A percentile compares a stretch with the other conserved stretches of the same genome.
Conservation (phyloP, 1,284 basidiomycete genomes). For the Schizopora paradoxa region DNA sequence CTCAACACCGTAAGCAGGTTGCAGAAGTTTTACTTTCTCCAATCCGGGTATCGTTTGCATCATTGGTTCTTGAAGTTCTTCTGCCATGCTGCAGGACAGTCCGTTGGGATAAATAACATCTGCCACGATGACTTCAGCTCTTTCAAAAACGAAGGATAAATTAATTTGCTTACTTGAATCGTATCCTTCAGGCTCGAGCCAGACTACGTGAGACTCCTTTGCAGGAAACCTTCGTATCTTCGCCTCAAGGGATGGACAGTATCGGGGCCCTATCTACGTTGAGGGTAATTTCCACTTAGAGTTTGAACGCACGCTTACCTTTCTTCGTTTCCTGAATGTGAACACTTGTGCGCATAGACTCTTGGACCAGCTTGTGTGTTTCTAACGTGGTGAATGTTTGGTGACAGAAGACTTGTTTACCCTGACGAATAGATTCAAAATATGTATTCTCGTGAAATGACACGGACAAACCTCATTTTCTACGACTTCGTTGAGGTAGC, state of each 20-base stretch:
- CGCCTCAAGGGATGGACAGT: constrained; percentile 87
- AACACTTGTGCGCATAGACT: constrained; percentile 70
- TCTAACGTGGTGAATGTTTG: constrained; percentile 66
- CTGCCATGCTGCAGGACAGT: constrained; percentile 80
- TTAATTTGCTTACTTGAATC: constrained; percentile 56
- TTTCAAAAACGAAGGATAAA: not conserved
- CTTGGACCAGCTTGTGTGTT: constrained; percentile 70
- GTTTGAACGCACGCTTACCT: constrained; percentile 36
- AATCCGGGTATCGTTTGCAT: constrained; percentile 80
- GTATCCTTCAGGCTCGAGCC: constrained; percentile 90
- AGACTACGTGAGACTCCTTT: constrained; percentile 70
- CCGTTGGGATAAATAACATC: constrained; percentile 88
- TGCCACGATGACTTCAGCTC: constrained; percentile 21
- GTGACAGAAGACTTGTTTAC: constrained; percentile 70
- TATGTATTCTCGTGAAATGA: not conserved
- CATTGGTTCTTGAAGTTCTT: constrained; percentile 76
- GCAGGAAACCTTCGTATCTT: constrained; percentile 78
- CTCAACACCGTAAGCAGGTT: constrained; percentile 88
- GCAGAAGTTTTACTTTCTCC: constrained; percentile 76
- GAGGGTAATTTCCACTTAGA: constrained; percentile 2
- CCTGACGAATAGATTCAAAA: constrained; percentile 32
- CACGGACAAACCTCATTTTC: constrained; percentile 39
- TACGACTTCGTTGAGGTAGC: constrained; percentile 36
- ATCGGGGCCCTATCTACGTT: constrained; percentile 65
- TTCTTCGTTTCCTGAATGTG: constrained; percentile 87